phyloP scores from a whole-genome alignment of 441 rosid genomes.

The Populus hybrid region DNA sequence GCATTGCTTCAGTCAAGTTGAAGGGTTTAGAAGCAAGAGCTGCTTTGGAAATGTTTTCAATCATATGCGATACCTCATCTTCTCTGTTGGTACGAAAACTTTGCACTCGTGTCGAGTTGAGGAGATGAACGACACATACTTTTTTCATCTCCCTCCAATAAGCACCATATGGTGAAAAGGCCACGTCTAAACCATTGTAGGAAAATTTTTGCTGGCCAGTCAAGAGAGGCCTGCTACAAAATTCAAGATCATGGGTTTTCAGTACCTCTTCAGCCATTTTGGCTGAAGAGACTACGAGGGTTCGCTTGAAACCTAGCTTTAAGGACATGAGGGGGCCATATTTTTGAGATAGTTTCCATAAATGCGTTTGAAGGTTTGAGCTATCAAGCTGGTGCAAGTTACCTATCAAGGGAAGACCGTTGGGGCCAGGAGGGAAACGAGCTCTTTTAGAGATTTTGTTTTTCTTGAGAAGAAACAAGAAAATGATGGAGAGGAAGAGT shows the following conservation, averaged over 20 bases:
- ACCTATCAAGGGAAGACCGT: conserved; percentile 44
- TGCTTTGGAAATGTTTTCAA: too few species aligned
- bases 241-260: conserved; percentile 36
- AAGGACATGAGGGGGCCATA: conserved; percentile 46
- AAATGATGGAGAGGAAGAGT: background rate
- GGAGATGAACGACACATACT: too few species aligned
- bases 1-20: too few species aligned
- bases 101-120: too few species aligned
- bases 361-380: conserved; percentile 21
- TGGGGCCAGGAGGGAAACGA: conserved; percentile 37
- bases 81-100: too few species aligned
- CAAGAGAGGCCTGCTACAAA: conserved; percentile 4
- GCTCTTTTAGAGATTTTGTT: conserved; percentile 6
- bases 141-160: too few species aligned
- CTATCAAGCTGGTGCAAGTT: conserved; percentile 42
- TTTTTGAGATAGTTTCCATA: conserved; percentile 33
- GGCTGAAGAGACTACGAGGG: conserved; percentile 42
- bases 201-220: too few species aligned
- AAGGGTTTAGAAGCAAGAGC: too few species aligned
- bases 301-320: conserved; percentile 28
- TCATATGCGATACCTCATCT: too few species aligned
- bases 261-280: conserved; percentile 37
- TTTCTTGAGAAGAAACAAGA: conserved; percentile 18
- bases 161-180: too few species aligned
- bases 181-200: too few species aligned